phyloP scores from a whole-genome alignment of 2,329 filamentous ascomycete genomes.

The Penicillium psychrosexuale region DNA sequence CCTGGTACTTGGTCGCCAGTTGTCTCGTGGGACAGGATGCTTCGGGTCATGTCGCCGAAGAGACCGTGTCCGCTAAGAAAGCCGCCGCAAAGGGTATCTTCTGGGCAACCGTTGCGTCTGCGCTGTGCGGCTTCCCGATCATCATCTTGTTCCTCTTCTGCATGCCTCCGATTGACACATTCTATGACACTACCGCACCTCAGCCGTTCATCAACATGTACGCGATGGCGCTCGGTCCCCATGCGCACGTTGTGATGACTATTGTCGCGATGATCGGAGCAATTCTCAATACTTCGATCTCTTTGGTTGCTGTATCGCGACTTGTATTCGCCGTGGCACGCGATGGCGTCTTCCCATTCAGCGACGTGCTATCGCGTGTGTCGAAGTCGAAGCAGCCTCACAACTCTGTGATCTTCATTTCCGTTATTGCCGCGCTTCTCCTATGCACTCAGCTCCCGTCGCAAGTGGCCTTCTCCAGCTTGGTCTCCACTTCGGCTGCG shows the following conservation, averaged over 20 bases:
- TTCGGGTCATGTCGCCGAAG: constrained; percentile 31
- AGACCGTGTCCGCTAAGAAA: constrained; percentile 30
- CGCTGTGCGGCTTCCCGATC: constrained; percentile 29
- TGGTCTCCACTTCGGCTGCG: constrained; percentile 48
- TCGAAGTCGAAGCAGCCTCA: constrained; percentile 52
- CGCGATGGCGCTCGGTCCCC: constrained; percentile 20
- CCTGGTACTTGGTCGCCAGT: constrained; percentile 27
- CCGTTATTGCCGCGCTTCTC: constrained; percentile 49
- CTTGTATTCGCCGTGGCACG: constrained; percentile 58
- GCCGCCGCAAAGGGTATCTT: constrained; percentile 30
- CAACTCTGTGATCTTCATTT: constrained; percentile 55
- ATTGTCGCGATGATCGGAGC: constrained; percentile 20
- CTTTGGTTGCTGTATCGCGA: constrained; percentile 53
- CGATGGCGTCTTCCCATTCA: constrained; percentile 56
- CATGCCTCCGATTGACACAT: constrained; percentile 31
- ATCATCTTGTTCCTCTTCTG: constrained; percentile 32
- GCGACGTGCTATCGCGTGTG: constrained; percentile 51
- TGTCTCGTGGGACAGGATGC: constrained; percentile 31
- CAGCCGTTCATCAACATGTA: constrained; percentile 29
- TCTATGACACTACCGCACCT: constrained; percentile 28
- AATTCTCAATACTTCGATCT: constrained; percentile 50
- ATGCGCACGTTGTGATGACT: constrained; percentile 24
- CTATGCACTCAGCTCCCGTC: constrained; percentile 56
- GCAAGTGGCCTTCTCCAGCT: constrained; percentile 46
- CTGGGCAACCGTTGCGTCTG: constrained; percentile 30